phyloP scores from a whole-genome alignment of 371 early-diverging fungal genomes.

The Blakeslea trispora region DNA sequence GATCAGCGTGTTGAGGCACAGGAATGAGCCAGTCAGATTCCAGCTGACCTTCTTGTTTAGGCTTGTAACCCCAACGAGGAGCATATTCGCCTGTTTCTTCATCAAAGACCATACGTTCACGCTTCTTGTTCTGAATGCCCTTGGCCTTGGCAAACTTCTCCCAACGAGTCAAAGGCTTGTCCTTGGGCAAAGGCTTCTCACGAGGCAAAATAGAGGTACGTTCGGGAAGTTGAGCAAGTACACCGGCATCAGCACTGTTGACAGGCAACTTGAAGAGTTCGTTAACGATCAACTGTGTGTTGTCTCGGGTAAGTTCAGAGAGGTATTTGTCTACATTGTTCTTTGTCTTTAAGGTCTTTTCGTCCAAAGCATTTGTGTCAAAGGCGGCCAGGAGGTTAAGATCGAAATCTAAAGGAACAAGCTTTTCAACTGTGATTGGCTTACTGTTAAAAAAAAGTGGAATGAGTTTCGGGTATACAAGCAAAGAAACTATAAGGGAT shows the following conservation, averaged over 20 bases:
- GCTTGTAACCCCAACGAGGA: constrained; percentile 91
- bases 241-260: constrained; percentile 69
- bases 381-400: constrained; percentile 77
- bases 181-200: constrained; percentile 91
- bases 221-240: constrained; percentile 81
- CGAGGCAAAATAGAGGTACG: constrained; percentile 75
- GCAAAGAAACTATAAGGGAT: not conserved
- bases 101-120: constrained; percentile 83
- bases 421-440: constrained; percentile 67
- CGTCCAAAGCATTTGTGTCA: constrained; percentile 82
- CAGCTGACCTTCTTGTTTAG: constrained; percentile 68
- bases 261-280: constrained; percentile 85
- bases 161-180: constrained; percentile 94
- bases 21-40: constrained; percentile 89
- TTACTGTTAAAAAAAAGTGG: constrained; percentile 40
- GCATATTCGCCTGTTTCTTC: constrained; percentile 86
- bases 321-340: constrained; percentile 60
- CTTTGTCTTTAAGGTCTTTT: constrained; percentile 48
- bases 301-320: constrained; percentile 76
- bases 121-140: constrained; percentile 93
- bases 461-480: not conserved
- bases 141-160: constrained; percentile 99
- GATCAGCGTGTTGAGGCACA: constrained; percentile 82
- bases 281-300: constrained; percentile 87
- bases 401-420: constrained; percentile 86